Evolutionary conservation across 106 monocot genomes (phyloP), one percentile per base, ranked within the genome.

Genomic region (Dendrobium chrysotoxum): DNA sequence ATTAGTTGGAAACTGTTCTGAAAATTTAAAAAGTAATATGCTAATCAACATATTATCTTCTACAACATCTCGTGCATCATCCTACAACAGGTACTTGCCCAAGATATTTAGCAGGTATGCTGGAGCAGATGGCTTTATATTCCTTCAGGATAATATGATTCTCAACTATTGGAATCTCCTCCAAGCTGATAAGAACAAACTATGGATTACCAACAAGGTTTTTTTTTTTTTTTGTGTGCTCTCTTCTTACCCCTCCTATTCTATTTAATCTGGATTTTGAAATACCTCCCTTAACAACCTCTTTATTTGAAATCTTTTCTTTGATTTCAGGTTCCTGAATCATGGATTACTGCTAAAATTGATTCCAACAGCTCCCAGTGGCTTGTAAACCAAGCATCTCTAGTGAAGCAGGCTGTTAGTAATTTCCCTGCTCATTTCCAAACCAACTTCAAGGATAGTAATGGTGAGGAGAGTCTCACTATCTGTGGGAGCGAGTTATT

Each of bases 131-230:
- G 98, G 98, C 82, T 99, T 99, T 87, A 21, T 99, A 9, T 99
- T 91, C 88, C 88, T 99, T 66, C 92, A 95, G 84, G 98, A 99
- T 66, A 83, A 87, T 72, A 87, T 99, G 95, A 85, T 93, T 79
- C 88, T 99, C 28, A 99, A 99, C 75, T 99, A 99, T 47, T 99
- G 98, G 98, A 99, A 95, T 82, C 84, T 99, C 66, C 75, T 95
- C 73, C 84, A 88, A 58, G 92, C 98, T 45, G 95, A 99, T 83
- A 99, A 91, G 85, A 88, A 80, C 28, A 99, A 89, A 76, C 84
- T 99, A 8, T 99, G 98, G 98, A 91, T 95, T 71, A 91, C 98
- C 41, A 85, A 99, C 78, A 95, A 99, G 98, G 98, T 95, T 28
- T 4, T 13, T 28, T 15, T n/a, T n/a, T 35, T 35, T 35, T 35